These are phyloP conservation scores for Populus ilicifolia DNA, from an alignment of 345 rosid species.

Conservation along the genomic window DNA sequence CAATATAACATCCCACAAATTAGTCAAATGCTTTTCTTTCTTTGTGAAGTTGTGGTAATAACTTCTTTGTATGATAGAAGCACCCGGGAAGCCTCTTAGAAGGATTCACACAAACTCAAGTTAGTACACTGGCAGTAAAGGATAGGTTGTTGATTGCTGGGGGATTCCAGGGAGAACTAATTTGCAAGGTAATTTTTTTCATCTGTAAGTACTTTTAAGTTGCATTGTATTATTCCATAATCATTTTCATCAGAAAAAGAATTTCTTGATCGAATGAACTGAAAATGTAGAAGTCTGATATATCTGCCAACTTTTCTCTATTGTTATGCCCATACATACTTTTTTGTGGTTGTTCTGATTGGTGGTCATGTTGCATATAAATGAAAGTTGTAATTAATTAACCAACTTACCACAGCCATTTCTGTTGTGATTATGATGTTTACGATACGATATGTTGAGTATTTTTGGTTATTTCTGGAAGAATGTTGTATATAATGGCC, in stretches of 20 bases:
- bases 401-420: too few relatives aligned
- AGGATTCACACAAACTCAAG: slow-evolving; percentile 57
- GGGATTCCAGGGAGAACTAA: slow-evolving; percentile 62
- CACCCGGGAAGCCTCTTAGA: slow-evolving; percentile 55
- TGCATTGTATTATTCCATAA: not conserved
- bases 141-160: slow-evolving; percentile 56
- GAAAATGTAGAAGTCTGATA: too few relatives aligned
- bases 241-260: not conserved
- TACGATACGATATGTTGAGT: not conserved
- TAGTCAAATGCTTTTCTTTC: not conserved
- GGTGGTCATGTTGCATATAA: too few relatives aligned
- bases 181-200: slow-evolving; percentile 39
- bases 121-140: slow-evolving; percentile 52
- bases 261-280: not conserved
- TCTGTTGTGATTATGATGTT: not conserved
- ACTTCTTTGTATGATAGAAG: slow-evolving; percentile 30
- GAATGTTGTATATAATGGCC: slow-evolving; percentile 3
- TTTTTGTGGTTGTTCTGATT: too few relatives aligned
- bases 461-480: not conserved
- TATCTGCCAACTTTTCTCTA: too few relatives aligned
- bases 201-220: not conserved
- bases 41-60: not conserved
- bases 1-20: not conserved
- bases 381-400: too few relatives aligned
- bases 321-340: too few relatives aligned